Evolutionary conservation across 73 alveolate genomes (phyloP), one percentile per base, ranked within the genome.

Genomic region (Paramecium tetraurelia): DNA sequence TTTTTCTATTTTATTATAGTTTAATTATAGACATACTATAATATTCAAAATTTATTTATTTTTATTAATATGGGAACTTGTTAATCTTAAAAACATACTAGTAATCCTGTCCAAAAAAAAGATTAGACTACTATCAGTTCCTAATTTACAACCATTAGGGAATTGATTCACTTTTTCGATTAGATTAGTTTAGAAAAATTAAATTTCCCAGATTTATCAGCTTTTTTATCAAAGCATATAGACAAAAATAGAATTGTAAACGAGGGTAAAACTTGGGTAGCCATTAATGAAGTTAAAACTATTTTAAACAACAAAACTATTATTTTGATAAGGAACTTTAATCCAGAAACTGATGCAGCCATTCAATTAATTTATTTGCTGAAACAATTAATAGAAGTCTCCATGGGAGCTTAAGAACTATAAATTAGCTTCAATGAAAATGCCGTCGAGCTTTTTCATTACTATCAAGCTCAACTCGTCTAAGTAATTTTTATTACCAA

Each of bases 291-390:
- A 33, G 40, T 75, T 22, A 35, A 38, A 35, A 75, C 20, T 14
- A 35, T 75, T 22, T 41, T 75, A 9, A 41, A 75, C 7, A 38
- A 35, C 38, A 75, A 75, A 41, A 10, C 59, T 9, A 11, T 20
- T 35, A 29, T 29, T 75, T 38, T 75, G 10, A 75, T 75, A 29
- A 12, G 87, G 35, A 75, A 75, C 33, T 75, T 75, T 14, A 75
- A 75, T 75, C 59, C 12, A 12, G 87, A 75, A 41, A 35, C 87
- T n/a, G 87, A 75, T 38, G 87, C 87, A 35, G 87, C 87, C 24
- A 35, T 75, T 10, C 20, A 75, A 75, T 41, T 75, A 38, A 75
- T 75, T 38, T 75, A 75, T 75, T 20, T 41, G 3, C 40, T 75
- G 20, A 75, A 75, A 75, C 20, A 75, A 38, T 14, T 75, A 9